Evolutionary conservation across 2,329 filamentous ascomycete species (phyloP).

Genomic region (Talaromyces sp.): DNA sequence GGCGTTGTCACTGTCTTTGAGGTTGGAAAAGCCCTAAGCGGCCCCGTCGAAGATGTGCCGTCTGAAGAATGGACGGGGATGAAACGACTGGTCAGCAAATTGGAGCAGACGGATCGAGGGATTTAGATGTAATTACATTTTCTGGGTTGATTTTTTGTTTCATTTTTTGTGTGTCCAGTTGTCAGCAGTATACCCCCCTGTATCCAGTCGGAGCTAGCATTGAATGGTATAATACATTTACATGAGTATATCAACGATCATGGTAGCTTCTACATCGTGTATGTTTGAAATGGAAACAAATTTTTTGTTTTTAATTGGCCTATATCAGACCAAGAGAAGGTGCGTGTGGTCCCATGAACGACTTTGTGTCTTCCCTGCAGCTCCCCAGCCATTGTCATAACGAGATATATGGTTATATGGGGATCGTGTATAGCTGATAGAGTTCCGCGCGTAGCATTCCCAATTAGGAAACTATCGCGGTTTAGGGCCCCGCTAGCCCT

Average conservation of each 20-base stretch:
- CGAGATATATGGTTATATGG: too few species aligned
- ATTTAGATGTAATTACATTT: slow-evolving; percentile 16
- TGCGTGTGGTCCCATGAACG: too few species aligned
- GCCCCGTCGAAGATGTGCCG: slow-evolving; percentile 76
- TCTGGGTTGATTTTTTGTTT: slow-evolving; percentile 4
- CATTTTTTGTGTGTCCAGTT: slow-evolving; percentile 9
- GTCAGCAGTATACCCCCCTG: slow-evolving; percentile 8
- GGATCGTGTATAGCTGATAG: too few species aligned
- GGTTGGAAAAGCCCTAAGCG: slow-evolving; percentile 65
- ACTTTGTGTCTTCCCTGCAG: too few species aligned
- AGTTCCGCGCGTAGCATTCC: too few species aligned
- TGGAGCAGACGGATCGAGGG: slow-evolving; percentile 53
- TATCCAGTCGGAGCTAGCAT: background rate
- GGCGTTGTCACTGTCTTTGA: slow-evolving; percentile 90
- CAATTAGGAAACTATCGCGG: too few species aligned
- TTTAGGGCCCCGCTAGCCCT: too few species aligned
- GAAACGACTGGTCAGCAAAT: slow-evolving; percentile 76
- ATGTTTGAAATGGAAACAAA: background rate
- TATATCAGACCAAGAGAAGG: too few species aligned
- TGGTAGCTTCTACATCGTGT: background rate
- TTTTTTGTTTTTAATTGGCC: background rate
- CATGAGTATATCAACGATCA: background rate
- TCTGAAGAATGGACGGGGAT: slow-evolving; percentile 90
- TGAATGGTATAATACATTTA: background rate
- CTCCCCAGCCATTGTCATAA: too few species aligned